Evolutionary conservation across 805 yeast species (phyloP), one percentile per base, ranked within the genome.

Genomic region (Lachancea kluyveri): DNA sequence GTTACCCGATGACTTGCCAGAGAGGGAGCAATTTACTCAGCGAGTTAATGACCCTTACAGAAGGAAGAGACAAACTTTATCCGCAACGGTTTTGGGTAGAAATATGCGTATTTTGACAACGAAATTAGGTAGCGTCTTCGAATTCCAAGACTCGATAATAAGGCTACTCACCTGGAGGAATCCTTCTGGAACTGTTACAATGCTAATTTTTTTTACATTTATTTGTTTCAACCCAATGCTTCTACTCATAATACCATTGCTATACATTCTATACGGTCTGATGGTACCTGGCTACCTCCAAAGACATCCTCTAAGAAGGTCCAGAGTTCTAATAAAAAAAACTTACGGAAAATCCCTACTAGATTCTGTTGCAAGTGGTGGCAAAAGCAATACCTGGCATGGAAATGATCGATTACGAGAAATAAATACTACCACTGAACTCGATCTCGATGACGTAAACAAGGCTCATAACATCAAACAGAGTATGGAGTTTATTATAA

Each of bases 141-240:
- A 62, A 24, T 35, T 77, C 2, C 90, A 82, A 45, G 79, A 78
- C 42, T 74, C 76, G 2, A 24, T 79, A 1, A 63, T 77, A 5
- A 71, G 74, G 30, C 50, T 82, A 1, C 37, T 84, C 15, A 71
- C 83, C 4, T 88, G 96, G 96, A 72, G 76, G 37, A 64, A 68
- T 17, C 88, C 94, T 0, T 64, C 82, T 0, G 69, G 74, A 39
- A 87, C 96, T 0, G 41, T 87, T 4, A 63, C 79, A 1, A 51
- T 64, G 14, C 56, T 85, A 33, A 60, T 79, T 4, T 40, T 75
- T 1, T 77, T 80, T 42, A 78, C 95, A 0, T 65, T 75, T 38
- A 60, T 78, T 1, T 81, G 92, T 45, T 54, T 79, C 21, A 71
- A 81, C 60, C 95, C 95, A 0, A 76, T 76, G 50, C 55, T 81